Conservation (phyloP, 352 stramenopile species). For the Pythium sukuiense region DNA sequence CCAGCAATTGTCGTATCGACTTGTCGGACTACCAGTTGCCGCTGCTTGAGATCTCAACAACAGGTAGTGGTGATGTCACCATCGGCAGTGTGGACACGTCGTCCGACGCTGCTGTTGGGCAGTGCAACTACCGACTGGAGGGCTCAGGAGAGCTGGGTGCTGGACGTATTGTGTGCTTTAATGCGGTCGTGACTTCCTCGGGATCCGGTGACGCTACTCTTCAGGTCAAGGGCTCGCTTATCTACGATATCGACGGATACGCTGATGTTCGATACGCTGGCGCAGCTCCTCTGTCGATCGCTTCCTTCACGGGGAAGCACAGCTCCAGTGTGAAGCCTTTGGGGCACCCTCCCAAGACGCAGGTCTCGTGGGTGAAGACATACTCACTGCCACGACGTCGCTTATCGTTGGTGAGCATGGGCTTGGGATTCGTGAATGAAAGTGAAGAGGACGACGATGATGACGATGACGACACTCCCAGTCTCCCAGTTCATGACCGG, state of each 20-base stretch:
- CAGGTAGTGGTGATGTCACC: not conserved
- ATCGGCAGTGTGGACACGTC: not conserved
- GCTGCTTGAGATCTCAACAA: not conserved
- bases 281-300: not conserved
- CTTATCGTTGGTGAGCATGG: not conserved
- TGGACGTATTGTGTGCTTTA: not conserved
- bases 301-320: not conserved
- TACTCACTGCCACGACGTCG: not conserved
- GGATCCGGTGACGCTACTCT: slow-evolving; percentile 5
- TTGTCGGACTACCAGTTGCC: not conserved
- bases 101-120: not conserved
- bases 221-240: not conserved
- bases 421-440: not conserved
- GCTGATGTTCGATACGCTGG: not conserved
- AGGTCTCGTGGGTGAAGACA: not conserved
- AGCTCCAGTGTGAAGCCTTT: not conserved
- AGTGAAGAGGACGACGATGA: not conserved
- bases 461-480: not conserved
- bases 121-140: not conserved
- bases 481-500: not conserved
- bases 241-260: not conserved
- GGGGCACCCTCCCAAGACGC: not conserved
- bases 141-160: not conserved
- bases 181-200: not conserved
- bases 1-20: not conserved